Evolutionary conservation across 2,329 filamentous ascomycete species (phyloP), one percentile per base, ranked within the genome.

Genomic region (Phaeosphaeria sp.): DNA sequence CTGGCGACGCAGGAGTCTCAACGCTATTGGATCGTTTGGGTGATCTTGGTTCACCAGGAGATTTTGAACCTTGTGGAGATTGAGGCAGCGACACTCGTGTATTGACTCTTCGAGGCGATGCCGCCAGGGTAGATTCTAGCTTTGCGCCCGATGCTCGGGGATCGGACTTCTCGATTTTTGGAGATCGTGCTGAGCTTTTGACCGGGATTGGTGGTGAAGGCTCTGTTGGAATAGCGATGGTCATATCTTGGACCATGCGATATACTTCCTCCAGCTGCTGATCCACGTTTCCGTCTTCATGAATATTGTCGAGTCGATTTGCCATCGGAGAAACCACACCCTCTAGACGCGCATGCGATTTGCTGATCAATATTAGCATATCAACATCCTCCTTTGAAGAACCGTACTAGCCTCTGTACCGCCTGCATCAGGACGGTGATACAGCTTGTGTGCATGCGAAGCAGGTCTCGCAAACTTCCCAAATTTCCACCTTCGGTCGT

Each of bases 401-500:
- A 17, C 17, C 24, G 20, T 46, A 68, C 47, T 61, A 73, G 47
- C 69, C 79, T 80, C 60, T 81, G 78, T 43, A 82, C 40, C 17
- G 79, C 79, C 57, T 81, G 76, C 60, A 74, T 77, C 1, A 75
- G 74, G 33, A 79, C 56, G 8, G 71, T 71, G 49, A 80, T 77
- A 13, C 77, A 77, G 57, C 68, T 75, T 20, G 75, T 75, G 56
- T 82, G 79, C 74, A 80, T 77, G 25, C 78, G 74, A 8, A 82
- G 65, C 61, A 81, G 69, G 55, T 75, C 69, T 46, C 74, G 69
- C 51, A 83, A 62, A 21, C 75, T 68, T 11, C 73, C 66, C 21
- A 83, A 75, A 49, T 71, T 69, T 1, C 80, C 80, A 13, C 78
- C 79, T 25, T 81, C 78, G 1, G 76, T 74, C 2, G 80, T 82